Evolutionary conservation across 176 grass and related monocot species (phyloP), one percentile per base, ranked within the genome.

Genomic region (Lolium rigidum): DNA sequence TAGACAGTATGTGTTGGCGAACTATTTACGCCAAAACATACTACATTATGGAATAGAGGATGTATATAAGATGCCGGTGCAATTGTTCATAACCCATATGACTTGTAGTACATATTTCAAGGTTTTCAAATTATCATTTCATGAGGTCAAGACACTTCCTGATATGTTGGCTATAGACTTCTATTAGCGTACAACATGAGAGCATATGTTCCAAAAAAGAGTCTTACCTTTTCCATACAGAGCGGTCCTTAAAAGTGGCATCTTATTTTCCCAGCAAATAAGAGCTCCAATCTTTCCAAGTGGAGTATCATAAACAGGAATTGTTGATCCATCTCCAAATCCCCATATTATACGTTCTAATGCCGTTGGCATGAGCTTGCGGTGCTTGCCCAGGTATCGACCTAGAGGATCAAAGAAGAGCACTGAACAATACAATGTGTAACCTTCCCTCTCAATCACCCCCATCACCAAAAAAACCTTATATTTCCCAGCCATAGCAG

Each of bases 231-330:
- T 99, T 69, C 92, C 94, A 87, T 96, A 96, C 9, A 96, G 61
- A 4, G 94, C 94, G 15, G 94, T 96, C 75, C 97, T 91, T 16
- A 99, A 62, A 73, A 99, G 92, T 75, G 94, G 97, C 94, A 99
- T 99, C 71, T 81, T 94, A 84, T 99, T 99, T 81, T 99, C 97
- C 92, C 94, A 96, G 82, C 94, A 99, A 90, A 99, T 99, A 35
- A 99, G 86, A 9, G 91, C 94, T 52, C 97, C 97, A 4, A 96
- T 99, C 66, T 96, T 99, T 73, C 97, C 97, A 83, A 99, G 63
- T 24, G 93, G 86, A 54, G 97, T 96, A 63, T 99, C 97, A 86
- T 91, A 98, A 77, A 98, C 97, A 24, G 94, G 97, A 80, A 94
- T 92, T 15, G 95, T 98, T 2, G 94, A 98, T 55, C 94, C 97